These are phyloP conservation scores for Eragrostis nindensis DNA, from an alignment of 176 grass and related monocot genomes.

Conservation along the genomic window DNA sequence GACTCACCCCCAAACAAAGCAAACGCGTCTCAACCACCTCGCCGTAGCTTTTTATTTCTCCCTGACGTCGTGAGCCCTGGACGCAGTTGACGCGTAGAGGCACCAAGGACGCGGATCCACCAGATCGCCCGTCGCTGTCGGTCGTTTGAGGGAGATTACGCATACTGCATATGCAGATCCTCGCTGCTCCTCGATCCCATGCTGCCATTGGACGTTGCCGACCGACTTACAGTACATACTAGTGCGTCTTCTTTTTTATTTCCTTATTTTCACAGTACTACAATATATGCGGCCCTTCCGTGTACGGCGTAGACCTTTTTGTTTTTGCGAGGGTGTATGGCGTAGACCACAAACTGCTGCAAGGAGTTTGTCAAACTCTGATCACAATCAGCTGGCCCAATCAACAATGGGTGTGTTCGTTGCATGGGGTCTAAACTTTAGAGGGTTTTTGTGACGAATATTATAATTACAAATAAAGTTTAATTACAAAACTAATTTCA, in stretches of 20 bases:
- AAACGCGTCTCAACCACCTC: neutral
- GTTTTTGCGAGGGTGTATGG: too few species aligned
- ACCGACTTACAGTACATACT: neutral
- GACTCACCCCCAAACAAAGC: neutral
- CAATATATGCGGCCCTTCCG: neutral
- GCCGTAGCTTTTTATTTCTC: neutral
- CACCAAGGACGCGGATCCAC: constrained; percentile 7
- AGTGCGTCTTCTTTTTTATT: neutral
- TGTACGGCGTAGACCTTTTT: neutral
- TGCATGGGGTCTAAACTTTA: too few species aligned
- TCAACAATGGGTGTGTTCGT: too few species aligned
- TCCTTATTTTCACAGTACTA: neutral
- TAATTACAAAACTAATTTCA: too few species aligned
- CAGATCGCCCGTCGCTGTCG: neutral
- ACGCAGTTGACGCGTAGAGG: neutral
- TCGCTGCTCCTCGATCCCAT: constrained; percentile 2
- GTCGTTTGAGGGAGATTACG: neutral
- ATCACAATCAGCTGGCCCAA: neutral
- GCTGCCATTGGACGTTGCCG: neutral
- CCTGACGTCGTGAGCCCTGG: neutral
- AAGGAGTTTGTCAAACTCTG: constrained; percentile 21
- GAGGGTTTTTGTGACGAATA: too few species aligned
- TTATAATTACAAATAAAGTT: too few species aligned
- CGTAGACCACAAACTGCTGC: neutral
- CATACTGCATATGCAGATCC: neutral